Conservation (phyloP, 257 asterid species). For the Lycium ferocissimum region DNA sequence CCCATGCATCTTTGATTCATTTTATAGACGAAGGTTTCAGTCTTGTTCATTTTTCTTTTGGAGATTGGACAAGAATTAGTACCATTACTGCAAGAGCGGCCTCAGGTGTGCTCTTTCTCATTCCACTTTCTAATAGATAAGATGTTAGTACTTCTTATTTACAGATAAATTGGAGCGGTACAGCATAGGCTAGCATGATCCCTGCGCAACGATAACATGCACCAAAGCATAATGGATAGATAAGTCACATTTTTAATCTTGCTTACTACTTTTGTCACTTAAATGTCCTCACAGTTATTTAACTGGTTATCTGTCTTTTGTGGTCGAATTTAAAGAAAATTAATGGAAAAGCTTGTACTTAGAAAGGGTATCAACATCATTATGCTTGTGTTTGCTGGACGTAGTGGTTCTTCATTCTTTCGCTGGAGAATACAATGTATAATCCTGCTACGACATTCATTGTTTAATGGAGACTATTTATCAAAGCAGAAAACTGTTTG, state of each 20-base stretch:
- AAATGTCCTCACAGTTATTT: not conserved
- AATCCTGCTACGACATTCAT: slow-evolving; percentile 8
- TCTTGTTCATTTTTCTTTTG: slow-evolving; percentile 31
- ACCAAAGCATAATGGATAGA: not conserved
- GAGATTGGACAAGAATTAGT: slow-evolving; percentile 79
- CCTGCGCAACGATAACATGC: not conserved
- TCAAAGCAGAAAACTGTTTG: not conserved
- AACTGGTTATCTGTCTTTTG: not conserved
- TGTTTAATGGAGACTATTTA: not conserved
- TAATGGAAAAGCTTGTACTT: not conserved
- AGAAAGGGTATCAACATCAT: not conserved
- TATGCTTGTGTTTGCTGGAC: slow-evolving; percentile 2
- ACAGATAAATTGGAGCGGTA: not conserved
- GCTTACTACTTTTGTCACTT: not conserved
- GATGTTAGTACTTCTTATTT: slow-evolving; percentile 22
- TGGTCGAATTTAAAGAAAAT: not conserved
- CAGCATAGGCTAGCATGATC: not conserved
- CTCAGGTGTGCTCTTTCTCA: slow-evolving; percentile 63
- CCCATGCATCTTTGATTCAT: slow-evolving; percentile 6
- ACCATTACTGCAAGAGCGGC: slow-evolving; percentile 66
- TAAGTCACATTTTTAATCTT: not conserved
- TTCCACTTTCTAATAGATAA: slow-evolving; percentile 15
- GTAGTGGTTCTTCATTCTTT: not conserved
- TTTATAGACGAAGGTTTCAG: not conserved
- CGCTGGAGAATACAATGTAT: not conserved